Base-by-base conservation (phyloP, 352 stramenopile species). In the Peronospora tabacina region DNA sequence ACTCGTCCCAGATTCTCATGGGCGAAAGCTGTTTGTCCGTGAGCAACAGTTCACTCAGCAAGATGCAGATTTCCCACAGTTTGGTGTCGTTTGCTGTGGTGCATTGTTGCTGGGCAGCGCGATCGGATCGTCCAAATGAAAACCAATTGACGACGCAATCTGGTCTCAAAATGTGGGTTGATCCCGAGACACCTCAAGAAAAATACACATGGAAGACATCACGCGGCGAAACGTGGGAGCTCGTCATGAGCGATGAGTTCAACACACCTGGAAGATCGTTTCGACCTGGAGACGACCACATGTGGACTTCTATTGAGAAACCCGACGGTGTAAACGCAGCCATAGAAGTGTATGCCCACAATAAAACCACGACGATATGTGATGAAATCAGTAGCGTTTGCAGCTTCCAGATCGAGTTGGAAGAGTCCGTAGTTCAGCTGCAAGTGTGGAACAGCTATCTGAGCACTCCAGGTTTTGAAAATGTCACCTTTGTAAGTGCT, bases 241-340 rank as follows among this genome's bases (percentile, higher is more conserved):
- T 96, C 0, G 78, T 95, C 11, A 97, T 97, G 85, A 97, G 86
- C 38, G 94, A 98, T 66, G 94, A 98, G 58, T 97, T 98, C 57
- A 83, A 97, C 56, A 68, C 63, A 43, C 72, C 86, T 2, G 75
- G 69, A 22, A 64, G 92, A 11, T 76, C 48, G 7, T 97, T 98
- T 66, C 49, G 61, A 33, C 86, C 96, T 49, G 92, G 90, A 30
- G 53, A 75, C 7, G 92, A 98, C 66, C 86, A 91, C 12, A 63
- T 85, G 28, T 98, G 90, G 90, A 97, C 87, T 10, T 87, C 90
- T 0, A 78, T 95, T 47, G 72, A 97, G 47, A 97, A 96, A 53
- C 95, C 96, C 35, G 89, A 97, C 56, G 87, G 89, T 42, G 90
- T 85, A 8, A 91, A 91, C 38, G 75, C 72, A 3, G 89, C 88